Evolutionary conservation across 148 eudicot species (phyloP).

Genomic region (Chenopodium album): DNA sequence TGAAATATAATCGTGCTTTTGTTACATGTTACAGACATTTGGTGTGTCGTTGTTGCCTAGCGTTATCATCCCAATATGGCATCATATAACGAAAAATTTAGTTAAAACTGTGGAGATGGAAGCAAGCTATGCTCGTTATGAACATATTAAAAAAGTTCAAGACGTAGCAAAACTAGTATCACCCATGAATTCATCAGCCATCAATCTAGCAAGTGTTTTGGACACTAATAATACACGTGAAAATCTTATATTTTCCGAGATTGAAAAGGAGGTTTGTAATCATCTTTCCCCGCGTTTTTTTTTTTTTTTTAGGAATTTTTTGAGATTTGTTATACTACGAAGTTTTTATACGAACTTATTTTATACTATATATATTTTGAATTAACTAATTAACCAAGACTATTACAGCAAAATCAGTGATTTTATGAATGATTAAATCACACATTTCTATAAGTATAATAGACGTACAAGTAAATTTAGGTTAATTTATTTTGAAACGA

Average conservation of each 20-base stretch:
- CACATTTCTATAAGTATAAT: too few species aligned
- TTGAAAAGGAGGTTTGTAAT: constrained; percentile 30
- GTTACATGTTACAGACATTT: constrained; percentile 38
- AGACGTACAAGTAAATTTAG: too few species aligned
- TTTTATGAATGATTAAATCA: too few species aligned
- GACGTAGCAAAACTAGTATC: constrained; percentile 29
- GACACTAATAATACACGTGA: constrained; percentile 18
- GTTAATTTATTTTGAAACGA: too few species aligned
- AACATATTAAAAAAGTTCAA: constrained; percentile 38
- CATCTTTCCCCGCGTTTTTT: background rate
- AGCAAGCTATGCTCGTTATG: constrained; percentile 24
- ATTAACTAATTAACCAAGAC: too few species aligned
- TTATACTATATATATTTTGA: background rate
- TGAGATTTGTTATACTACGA: background rate
- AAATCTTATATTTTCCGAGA: constrained; percentile 27
- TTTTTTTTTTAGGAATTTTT: background rate
- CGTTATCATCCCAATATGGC: constrained; percentile 51
- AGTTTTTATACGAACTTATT: too few species aligned
- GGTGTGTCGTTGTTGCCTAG: constrained; percentile 41
- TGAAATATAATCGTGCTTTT: background rate
- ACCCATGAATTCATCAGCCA: constrained; percentile 41
- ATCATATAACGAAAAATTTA: constrained; percentile 30
- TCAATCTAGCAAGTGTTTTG: constrained; percentile 41
- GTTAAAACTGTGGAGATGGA: constrained; percentile 36
- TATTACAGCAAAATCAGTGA: too few species aligned